phyloP scores from a whole-genome alignment of 2,329 filamentous ascomycete species.

The Sclerotinia sclerotiorum region DNA sequence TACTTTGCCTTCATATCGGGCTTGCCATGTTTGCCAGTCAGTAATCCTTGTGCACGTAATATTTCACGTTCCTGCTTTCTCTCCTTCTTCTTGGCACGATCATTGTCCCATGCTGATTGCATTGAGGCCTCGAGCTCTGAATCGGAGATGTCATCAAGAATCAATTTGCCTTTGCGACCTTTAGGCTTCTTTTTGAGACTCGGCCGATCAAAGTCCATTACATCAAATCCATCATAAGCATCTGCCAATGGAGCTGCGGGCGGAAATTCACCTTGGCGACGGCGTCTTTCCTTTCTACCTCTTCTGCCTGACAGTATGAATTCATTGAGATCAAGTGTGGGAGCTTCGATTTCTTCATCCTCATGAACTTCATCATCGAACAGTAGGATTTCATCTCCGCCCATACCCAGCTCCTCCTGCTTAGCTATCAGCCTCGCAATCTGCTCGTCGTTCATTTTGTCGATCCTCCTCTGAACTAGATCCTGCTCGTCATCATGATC shows the following conservation, averaged over 20 bases:
- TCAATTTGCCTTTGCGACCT: constrained; percentile 55
- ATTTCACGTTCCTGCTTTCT: constrained; percentile 70
- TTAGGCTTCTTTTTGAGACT: constrained; percentile 66
- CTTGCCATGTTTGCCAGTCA: constrained; percentile 57
- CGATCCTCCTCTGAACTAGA: constrained; percentile 38
- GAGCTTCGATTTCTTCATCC: constrained; percentile 27
- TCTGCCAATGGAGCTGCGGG: constrained; percentile 55
- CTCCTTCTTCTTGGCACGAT: constrained; percentile 68
- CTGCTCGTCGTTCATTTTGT: constrained; percentile 60
- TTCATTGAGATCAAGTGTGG: constrained; percentile 3
- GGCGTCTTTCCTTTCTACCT: constrained; percentile 33
- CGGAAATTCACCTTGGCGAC: constrained; percentile 47
- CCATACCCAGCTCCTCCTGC: constrained; percentile 63
- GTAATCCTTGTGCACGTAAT: constrained; percentile 62
- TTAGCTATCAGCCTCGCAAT: constrained; percentile 61
- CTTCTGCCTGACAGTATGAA: constrained; percentile 29
- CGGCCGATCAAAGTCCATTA: constrained; percentile 78
- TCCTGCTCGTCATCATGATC: constrained; percentile 42
- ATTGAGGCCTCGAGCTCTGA: constrained; percentile 64
- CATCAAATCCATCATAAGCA: constrained; percentile 66
- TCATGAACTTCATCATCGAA: constrained; percentile 48
- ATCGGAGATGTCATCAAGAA: constrained; percentile 59
- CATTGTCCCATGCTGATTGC: constrained; percentile 61
- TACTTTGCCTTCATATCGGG: constrained; percentile 68
- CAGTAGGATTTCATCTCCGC: constrained; percentile 57